Conservation (phyloP, 2,329 filamentous ascomycete genomes). For the Alternaria sp. region DNA sequence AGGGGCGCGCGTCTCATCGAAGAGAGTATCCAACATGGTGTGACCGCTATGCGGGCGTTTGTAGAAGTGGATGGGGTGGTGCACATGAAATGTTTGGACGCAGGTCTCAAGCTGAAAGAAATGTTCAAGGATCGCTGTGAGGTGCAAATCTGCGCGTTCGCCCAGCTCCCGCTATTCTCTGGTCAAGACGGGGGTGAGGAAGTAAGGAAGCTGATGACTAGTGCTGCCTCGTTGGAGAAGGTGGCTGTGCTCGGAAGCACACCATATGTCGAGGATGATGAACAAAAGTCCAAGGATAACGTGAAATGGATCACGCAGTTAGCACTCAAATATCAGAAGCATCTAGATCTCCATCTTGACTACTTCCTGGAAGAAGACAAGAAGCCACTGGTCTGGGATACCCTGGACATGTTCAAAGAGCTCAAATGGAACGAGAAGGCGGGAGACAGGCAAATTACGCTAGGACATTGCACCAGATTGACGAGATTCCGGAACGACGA, state of each 20-base stretch:
- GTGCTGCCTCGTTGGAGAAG: slow-evolving; percentile 50
- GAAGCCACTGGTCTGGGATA: slow-evolving; percentile 61
- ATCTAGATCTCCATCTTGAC: slow-evolving; percentile 75
- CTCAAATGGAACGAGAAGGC: slow-evolving; percentile 56
- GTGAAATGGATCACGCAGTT: slow-evolving; percentile 67
- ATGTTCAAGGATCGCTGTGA: slow-evolving; percentile 61
- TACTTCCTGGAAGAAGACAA: slow-evolving; percentile 65
- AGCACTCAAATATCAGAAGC: slow-evolving; percentile 59
- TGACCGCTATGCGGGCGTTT: slow-evolving; percentile 73
- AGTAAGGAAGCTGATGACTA: slow-evolving; percentile 60
- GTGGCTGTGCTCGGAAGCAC: slow-evolving; percentile 71
- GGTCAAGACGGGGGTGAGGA: slow-evolving; percentile 56
- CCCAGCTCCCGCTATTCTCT: slow-evolving; percentile 72
- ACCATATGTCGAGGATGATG: slow-evolving; percentile 69
- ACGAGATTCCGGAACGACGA: slow-evolving; percentile 61
- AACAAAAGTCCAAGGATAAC: slow-evolving; percentile 60
- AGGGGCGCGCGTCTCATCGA: slow-evolving; percentile 70
- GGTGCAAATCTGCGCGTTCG: slow-evolving; percentile 74
- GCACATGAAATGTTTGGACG: slow-evolving; percentile 62
- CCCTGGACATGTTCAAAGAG: slow-evolving; percentile 59
- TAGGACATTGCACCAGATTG: slow-evolving; percentile 74
- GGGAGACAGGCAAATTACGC: slow-evolving; percentile 44
- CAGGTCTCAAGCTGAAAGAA: slow-evolving; percentile 63
- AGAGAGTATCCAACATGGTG: slow-evolving; percentile 68
- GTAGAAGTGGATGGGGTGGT: slow-evolving; percentile 73